Evolutionary conservation across 139 green algal genomes (phyloP).

Genomic region (Chlorella sp.): DNA sequence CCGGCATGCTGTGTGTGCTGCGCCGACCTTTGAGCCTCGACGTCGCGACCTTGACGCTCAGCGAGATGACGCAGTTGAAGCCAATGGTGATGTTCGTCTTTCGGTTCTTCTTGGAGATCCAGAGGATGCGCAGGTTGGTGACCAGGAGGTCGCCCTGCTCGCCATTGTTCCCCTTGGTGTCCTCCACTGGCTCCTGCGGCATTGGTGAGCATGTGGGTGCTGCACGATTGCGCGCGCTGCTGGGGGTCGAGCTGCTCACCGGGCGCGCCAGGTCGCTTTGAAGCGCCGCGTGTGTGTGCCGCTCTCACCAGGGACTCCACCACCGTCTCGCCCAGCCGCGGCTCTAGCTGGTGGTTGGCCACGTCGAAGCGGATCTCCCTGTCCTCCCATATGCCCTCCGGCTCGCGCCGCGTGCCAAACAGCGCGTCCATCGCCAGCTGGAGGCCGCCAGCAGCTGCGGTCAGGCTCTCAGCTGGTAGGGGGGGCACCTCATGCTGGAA

Average conservation of each 20-base stretch:
- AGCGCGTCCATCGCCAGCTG: not conserved
- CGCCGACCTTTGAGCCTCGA: conserved; percentile 48
- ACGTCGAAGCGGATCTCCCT: conserved; percentile 52
- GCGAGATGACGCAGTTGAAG: conserved; percentile 40
- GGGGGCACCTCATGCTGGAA: no score
- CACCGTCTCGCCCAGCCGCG: conserved; percentile 28
- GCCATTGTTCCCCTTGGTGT: conserved; percentile 67
- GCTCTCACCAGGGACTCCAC: conserved; percentile 35
- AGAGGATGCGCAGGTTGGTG: conserved; percentile 55
- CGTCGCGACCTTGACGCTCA: conserved; percentile 32
- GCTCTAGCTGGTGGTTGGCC: conserved; percentile 8
- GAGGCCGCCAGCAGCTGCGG: no score
- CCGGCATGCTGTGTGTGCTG: not conserved
- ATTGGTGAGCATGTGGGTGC: no score
- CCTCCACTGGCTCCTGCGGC: conserved; percentile 50
- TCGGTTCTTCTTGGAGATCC: conserved; percentile 37
- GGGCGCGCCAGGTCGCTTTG: no score
- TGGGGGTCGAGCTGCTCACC: no score
- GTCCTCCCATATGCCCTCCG: conserved; percentile 42
- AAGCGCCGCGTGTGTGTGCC: no score
- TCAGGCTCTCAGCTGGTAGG: no score
- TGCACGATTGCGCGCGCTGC: no score
- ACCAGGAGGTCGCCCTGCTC: conserved; percentile 41
- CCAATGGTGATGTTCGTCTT: conserved; percentile 60
- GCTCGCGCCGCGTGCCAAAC: not conserved